A percentile compares a stretch with the other conserved stretches of the same genome.
These are phyloP conservation scores for Microcera coccophila DNA, from an alignment of 2,329 filamentous ascomycete species.

Conservation along the genomic window DNA sequence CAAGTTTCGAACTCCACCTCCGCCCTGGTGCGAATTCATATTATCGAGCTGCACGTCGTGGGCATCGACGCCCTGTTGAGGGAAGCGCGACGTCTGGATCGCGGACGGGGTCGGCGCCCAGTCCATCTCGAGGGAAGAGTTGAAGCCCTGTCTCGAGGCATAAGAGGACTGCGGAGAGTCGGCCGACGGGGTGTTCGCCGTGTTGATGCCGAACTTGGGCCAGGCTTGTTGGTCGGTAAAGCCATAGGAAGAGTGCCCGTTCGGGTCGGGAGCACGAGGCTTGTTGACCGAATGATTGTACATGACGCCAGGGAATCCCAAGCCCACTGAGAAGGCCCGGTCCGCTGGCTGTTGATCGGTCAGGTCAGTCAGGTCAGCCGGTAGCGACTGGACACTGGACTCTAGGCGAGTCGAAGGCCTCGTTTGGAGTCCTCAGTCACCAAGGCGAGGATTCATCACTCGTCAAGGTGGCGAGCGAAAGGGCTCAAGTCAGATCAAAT, in stretches of 20 bases:
- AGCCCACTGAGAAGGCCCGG: conserved; percentile 31
- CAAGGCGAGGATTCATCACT: conserved; percentile 37
- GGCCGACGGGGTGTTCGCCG: conserved; percentile 20
- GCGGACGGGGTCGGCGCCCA: conserved; percentile 34
- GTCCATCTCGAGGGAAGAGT: conserved; percentile 34
- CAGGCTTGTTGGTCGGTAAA: conserved; percentile 34
- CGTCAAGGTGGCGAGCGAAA: conserved; percentile 31
- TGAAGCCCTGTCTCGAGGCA: conserved; percentile 25
- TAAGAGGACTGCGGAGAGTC: conserved; percentile 23
- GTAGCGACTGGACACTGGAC: too few species aligned
- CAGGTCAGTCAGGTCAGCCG: too few species aligned
- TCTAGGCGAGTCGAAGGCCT: conserved; percentile 38
- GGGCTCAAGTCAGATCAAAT: conserved; percentile 26
- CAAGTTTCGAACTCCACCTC: conserved; percentile 33
- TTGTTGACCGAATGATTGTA: conserved; percentile 34
- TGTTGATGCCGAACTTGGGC: conserved; percentile 30
- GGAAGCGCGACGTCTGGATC: conserved; percentile 26
- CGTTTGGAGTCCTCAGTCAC: conserved; percentile 33
- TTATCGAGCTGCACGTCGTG: conserved; percentile 28
- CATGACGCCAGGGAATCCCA: conserved; percentile 33
- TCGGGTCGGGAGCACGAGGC: conserved; percentile 29
- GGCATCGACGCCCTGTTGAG: conserved; percentile 19
- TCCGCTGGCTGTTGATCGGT: conserved; percentile 33
- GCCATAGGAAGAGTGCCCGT: conserved; percentile 27
- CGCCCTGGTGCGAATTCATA: conserved; percentile 22